phyloP scores from a whole-genome alignment of 2,329 filamentous ascomycete species.

The Diaporthe citrichinensis region DNA sequence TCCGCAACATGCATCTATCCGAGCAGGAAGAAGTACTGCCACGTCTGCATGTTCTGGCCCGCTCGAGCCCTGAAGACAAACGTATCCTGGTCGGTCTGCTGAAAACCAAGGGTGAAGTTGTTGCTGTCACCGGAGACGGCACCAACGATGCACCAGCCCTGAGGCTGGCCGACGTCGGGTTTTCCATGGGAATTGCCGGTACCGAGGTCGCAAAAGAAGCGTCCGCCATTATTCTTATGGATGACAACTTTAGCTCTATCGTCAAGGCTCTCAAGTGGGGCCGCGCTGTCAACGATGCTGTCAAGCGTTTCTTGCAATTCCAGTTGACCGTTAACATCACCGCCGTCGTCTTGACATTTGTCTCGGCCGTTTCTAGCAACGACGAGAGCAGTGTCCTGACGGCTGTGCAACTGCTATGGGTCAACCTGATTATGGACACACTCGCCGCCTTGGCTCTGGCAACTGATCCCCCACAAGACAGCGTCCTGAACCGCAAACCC shows the following conservation, averaged over 20 bases:
- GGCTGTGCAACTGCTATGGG: conserved; percentile 94
- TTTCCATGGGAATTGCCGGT: conserved; percentile 88
- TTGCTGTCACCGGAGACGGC: conserved; percentile 86
- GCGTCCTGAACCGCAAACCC: conserved; percentile 82
- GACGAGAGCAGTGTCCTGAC: conserved; percentile 83
- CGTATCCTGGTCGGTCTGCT: conserved; percentile 79
- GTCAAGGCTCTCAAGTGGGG: conserved; percentile 88
- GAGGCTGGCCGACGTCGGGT: conserved; percentile 85
- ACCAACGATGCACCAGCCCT: conserved; percentile 88
- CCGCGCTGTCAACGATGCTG: conserved; percentile 81
- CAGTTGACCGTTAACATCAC: conserved; percentile 93
- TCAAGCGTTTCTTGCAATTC: conserved; percentile 83
- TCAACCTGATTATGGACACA: conserved; percentile 98
- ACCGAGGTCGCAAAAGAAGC: conserved; percentile 90
- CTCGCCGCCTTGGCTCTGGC: conserved; percentile 91
- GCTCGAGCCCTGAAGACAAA: conserved; percentile 84
- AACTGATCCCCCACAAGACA: conserved; percentile 89
- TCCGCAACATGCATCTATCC: conserved; percentile 77
- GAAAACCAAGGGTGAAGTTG: conserved; percentile 81
- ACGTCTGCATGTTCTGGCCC: conserved; percentile 77
- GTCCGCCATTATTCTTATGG: conserved; percentile 88
- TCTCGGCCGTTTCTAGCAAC: conserved; percentile 82
- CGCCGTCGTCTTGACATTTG: conserved; percentile 88
- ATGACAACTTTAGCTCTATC: conserved; percentile 90
- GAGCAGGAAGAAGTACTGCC: conserved; percentile 79